Percentiles rank a stretch among this genome's conserved stretches.
phyloP scores from a whole-genome alignment of 768 basidiomycete species.

The Pleurotus tuoliensis region DNA sequence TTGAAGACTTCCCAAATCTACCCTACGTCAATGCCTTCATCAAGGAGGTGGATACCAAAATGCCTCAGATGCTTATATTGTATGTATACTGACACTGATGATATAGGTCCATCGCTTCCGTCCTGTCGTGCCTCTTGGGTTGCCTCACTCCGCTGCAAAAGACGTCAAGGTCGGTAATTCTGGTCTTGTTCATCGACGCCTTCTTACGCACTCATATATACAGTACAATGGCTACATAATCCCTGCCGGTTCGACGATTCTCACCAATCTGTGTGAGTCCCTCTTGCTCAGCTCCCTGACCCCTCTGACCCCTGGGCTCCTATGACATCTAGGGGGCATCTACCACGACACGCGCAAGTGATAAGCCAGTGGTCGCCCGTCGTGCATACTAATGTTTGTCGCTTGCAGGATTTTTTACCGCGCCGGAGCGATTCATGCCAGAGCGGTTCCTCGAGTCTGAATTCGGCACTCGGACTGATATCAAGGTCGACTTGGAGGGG shows the following conservation, averaged over 20 bases:
- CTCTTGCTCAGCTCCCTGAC: not conserved
- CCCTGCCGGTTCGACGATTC: conserved; percentile 9
- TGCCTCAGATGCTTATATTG: not conserved
- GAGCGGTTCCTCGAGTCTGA: conserved; percentile 13
- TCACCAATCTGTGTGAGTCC: conserved; percentile 12
- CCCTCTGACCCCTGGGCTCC: not conserved
- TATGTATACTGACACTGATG: not conserved
- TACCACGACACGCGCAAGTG: conserved; percentile 3
- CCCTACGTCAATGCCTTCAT: conserved; percentile 34
- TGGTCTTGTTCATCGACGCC: not conserved
- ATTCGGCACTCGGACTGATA: conserved; percentile 12
- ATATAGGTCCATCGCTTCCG: conserved; percentile 15
- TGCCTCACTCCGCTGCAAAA: conserved; percentile 14
- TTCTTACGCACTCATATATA: not conserved
- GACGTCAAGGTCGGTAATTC: conserved; percentile 4
- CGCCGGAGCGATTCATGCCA: conserved; percentile 10
- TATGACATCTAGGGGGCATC: not conserved
- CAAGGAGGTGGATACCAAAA: conserved; percentile 18
- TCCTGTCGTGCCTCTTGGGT: conserved; percentile 14
- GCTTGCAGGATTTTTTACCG: not conserved
- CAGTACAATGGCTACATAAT: conserved; percentile 13
- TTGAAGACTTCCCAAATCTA: conserved; percentile 24
- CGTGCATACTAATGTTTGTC: not conserved
- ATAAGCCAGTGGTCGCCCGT: too few species aligned
- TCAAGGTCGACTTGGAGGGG: conserved; percentile 10